These are phyloP conservation scores for Hemisphaericaspora xylofermentans DNA, from an alignment of 1,139 yeast genomes.

Conservation along the genomic window DNA sequence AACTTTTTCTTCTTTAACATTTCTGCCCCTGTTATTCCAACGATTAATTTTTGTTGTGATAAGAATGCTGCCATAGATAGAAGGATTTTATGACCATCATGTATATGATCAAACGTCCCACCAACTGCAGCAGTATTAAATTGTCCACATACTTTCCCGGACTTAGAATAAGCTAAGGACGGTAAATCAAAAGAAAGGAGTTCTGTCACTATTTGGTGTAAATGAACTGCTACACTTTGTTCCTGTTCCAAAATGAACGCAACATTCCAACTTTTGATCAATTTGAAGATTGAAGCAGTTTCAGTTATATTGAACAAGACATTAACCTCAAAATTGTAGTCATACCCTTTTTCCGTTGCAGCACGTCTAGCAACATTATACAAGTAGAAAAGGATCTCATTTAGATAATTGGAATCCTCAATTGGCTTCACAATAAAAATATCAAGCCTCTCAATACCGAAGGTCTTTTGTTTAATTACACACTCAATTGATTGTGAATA, in stretches of 20 bases:
- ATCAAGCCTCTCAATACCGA: constrained; percentile 19
- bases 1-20: constrained; percentile 74
- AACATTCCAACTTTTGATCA: constrained; percentile 4
- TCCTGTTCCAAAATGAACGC: constrained; percentile 7
- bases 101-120: constrained; percentile 96
- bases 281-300: not conserved
- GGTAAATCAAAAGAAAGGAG: not conserved
- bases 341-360: constrained; percentile 22
- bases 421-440: constrained; percentile 23
- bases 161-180: not conserved
- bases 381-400: constrained; percentile 25
- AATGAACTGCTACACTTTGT: not conserved
- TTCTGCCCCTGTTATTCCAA: constrained; percentile 85
- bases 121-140: constrained; percentile 62
- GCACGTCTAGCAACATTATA: constrained; percentile 26
- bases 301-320: constrained; percentile 26
- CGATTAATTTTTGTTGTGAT: constrained; percentile 53
- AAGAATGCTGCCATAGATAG: constrained; percentile 72
- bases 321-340: constrained; percentile 31
- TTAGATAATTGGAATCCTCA: constrained; percentile 22
- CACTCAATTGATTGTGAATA: constrained; percentile 23
- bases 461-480: constrained; percentile 14
- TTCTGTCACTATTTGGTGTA: constrained; percentile 2
- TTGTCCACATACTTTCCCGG: not conserved
- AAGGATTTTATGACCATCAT: constrained; percentile 90